Conservation (phyloP, 805 yeast species). For the Cyberlindnera euphorbiae region DNA sequence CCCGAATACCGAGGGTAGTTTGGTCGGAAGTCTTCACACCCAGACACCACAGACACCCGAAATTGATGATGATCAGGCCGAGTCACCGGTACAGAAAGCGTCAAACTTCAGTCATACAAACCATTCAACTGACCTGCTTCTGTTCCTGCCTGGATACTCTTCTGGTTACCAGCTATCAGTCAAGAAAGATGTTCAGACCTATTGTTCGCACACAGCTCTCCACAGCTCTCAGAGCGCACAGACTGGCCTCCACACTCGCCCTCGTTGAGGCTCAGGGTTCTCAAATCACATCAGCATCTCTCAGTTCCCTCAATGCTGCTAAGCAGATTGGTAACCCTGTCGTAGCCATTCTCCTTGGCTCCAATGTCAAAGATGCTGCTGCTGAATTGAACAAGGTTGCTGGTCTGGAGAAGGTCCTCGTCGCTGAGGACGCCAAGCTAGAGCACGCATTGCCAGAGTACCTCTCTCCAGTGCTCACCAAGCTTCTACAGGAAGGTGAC, state of each 20-base stretch:
- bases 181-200: constrained; percentile 18
- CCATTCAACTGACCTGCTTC: no score
- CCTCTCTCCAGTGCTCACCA: constrained; percentile 62
- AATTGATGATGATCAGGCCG: no score
- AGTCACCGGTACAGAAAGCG: no score
- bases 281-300: constrained; percentile 58
- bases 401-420: constrained; percentile 38
- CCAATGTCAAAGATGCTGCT: constrained; percentile 46
- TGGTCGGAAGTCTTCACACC: no score
- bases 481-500: constrained; percentile 30
- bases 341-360: constrained; percentile 73
- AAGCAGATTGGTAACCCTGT: constrained; percentile 68
- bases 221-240: constrained; percentile 17
- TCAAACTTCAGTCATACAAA: no score
- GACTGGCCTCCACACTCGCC: constrained; percentile 69
- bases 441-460: constrained; percentile 77
- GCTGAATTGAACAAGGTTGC: constrained; percentile 48
- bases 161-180: no score
- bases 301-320: constrained; percentile 78
- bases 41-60: no score
- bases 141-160: no score
- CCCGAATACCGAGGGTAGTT: no score
- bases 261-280: constrained; percentile 60
- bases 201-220: constrained; percentile 3
- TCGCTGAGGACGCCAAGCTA: constrained; percentile 54